These are phyloP conservation scores for Schizonepeta tenuifolia DNA, from an alignment of 257 asterid genomes.

Conservation along the genomic window DNA sequence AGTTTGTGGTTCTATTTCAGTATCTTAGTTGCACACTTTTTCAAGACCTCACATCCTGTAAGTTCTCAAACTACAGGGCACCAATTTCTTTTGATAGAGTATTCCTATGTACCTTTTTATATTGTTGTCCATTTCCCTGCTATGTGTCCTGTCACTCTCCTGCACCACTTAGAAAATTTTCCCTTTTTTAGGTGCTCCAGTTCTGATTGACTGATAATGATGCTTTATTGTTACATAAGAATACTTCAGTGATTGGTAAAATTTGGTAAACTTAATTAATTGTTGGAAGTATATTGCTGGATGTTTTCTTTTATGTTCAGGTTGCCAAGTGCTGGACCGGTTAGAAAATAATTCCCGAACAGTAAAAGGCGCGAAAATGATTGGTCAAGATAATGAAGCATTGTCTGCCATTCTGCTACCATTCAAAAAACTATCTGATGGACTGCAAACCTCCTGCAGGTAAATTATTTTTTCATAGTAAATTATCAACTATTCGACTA, in stretches of 20 bases:
- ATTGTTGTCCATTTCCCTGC: neutral
- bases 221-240: conserved; percentile 5
- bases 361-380: conserved; percentile 81
- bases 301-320: conserved; percentile 46
- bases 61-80: conserved; percentile 3
- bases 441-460: conserved; percentile 62
- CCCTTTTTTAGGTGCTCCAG: neutral
- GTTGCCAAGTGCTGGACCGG: conserved; percentile 80
- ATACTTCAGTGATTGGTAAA: neutral
- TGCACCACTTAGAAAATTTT: neutral
- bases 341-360: conserved; percentile 87
- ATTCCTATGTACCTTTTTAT: neutral
- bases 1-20: neutral
- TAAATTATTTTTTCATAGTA: conserved; percentile 33
- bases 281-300: conserved; percentile 11
- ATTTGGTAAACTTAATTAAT: neutral
- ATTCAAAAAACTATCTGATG: conserved; percentile 57
- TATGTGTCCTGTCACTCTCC: neutral
- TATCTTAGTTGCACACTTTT: conserved; percentile 7
- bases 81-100: neutral
- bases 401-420: conserved; percentile 79
- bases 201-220: conserved; percentile 1
- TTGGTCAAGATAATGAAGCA: conserved; percentile 90
- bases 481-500: neutral
- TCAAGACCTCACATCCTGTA: neutral